phyloP scores from a whole-genome alignment of 2,329 filamentous ascomycete genomes.

The Phialocephala sp. region DNA sequence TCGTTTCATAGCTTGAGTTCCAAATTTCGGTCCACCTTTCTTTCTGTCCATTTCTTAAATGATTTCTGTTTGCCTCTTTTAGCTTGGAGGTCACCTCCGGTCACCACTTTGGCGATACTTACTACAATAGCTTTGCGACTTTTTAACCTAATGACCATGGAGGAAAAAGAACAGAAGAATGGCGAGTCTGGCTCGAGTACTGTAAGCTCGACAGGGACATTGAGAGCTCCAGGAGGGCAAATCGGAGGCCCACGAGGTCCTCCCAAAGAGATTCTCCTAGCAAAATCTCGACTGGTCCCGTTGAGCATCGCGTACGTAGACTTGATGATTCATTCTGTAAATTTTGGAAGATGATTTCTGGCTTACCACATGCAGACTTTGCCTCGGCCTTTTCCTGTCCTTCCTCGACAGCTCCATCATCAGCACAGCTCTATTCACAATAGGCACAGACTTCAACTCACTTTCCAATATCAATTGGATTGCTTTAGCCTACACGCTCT shows the following conservation, averaged over 20 bases:
- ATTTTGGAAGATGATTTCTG: neutral
- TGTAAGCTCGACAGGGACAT: neutral
- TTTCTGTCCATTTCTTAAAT: neutral
- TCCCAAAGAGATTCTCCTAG: conserved; percentile 9
- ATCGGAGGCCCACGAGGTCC: neutral
- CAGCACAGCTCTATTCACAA: conserved; percentile 61
- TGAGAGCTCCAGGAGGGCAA: neutral
- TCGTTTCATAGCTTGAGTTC: neutral
- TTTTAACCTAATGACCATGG: neutral
- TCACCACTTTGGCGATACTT: neutral
- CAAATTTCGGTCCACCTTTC: neutral
- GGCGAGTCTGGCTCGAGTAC: neutral
- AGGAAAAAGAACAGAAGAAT: neutral
- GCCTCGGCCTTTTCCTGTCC: conserved; percentile 60
- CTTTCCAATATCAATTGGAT: conserved; percentile 57
- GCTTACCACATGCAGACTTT: conserved; percentile 46
- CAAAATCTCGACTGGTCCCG: conserved; percentile 6
- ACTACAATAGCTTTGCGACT: neutral
- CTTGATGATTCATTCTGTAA: neutral
- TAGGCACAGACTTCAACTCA: conserved; percentile 56
- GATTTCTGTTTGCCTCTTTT: no score
- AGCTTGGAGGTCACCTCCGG: neutral
- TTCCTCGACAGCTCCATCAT: conserved; percentile 65
- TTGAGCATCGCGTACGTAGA: conserved; percentile 7
- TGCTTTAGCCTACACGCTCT: conserved; percentile 55